Conservation (phyloP, 2,329 filamentous ascomycete species). For the Nothophaeocryptopus gaeumannii region DNA sequence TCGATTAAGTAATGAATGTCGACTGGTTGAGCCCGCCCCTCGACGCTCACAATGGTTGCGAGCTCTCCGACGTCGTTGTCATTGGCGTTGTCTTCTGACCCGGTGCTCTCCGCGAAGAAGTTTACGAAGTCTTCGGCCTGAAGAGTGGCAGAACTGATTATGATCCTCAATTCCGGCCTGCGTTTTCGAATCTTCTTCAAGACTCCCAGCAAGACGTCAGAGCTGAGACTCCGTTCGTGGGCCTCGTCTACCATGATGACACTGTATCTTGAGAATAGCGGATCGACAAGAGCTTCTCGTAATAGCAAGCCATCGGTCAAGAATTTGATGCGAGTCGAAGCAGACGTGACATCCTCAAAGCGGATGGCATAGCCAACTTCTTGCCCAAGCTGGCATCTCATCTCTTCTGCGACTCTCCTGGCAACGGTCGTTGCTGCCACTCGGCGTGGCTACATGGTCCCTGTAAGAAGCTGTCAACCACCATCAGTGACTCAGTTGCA, state of each 20-base stretch:
- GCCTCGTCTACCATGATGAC: conserved; percentile 98
- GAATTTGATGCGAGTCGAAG: conserved; percentile 86
- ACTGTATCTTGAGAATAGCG: conserved; percentile 83
- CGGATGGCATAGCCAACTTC: conserved; percentile 84
- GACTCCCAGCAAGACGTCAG: conserved; percentile 83
- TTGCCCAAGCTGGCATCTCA: conserved; percentile 80
- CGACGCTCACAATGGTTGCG: conserved; percentile 73
- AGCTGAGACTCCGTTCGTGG: conserved; percentile 88
- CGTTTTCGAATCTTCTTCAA: conserved; percentile 85
- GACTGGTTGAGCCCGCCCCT: conserved; percentile 85
- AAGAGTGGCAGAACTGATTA: conserved; percentile 89
- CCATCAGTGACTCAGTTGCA: conserved; percentile 5
- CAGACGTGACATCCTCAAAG: conserved; percentile 87
- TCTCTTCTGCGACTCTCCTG: conserved; percentile 82
- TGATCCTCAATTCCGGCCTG: conserved; percentile 76
- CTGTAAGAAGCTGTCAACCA: conserved; percentile 35
- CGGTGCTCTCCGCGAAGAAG: conserved; percentile 65
- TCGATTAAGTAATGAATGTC: conserved; percentile 77
- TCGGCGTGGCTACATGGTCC: conserved; percentile 65
- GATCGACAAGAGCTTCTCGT: conserved; percentile 88
- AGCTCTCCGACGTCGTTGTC: conserved; percentile 35
- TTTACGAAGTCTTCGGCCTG: conserved; percentile 81
- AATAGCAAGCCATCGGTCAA: conserved; percentile 90
- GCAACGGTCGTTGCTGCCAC: conserved; percentile 91
- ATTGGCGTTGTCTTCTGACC: conserved; percentile 32